These are phyloP conservation scores for Corymbia calophylla DNA, from an alignment of 441 rosid genomes.

Conservation along the genomic window DNA sequence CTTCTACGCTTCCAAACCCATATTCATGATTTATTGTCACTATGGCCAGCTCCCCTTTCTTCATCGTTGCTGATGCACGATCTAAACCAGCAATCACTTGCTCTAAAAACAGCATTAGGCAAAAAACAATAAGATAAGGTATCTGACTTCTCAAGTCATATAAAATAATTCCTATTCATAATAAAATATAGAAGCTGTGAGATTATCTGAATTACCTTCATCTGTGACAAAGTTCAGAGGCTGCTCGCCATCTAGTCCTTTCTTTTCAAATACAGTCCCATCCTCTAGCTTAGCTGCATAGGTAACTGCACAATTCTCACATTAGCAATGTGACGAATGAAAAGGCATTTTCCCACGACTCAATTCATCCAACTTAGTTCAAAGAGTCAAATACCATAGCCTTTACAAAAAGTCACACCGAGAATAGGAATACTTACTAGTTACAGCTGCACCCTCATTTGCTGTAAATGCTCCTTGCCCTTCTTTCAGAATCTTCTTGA, in stretches of 20 bases:
- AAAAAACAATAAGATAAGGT: not conserved
- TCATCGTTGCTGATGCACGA: slow-evolving; percentile 48
- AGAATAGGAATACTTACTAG: slow-evolving; percentile 26
- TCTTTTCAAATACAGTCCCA: slow-evolving; percentile 54
- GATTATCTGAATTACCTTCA: slow-evolving; percentile 31
- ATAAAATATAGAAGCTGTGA: not conserved
- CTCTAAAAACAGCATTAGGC: slow-evolving; percentile 21
- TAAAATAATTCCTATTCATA: not conserved
- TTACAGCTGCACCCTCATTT: slow-evolving; percentile 49
- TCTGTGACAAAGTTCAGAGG: slow-evolving; percentile 46
- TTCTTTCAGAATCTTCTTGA: slow-evolving; percentile 52
- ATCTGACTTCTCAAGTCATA: not conserved
- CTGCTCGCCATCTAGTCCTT: slow-evolving; percentile 40
- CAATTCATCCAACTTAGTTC: not conserved
- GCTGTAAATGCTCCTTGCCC: slow-evolving; percentile 40
- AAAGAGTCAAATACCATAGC: not conserved
- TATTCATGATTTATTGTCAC: slow-evolving; percentile 40
- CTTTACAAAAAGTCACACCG: not conserved
- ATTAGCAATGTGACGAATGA: not conserved
- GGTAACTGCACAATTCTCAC: slow-evolving; percentile 33
- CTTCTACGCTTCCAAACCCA: slow-evolving; percentile 52
- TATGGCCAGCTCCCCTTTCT: slow-evolving; percentile 46
- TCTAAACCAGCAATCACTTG: slow-evolving; percentile 63
- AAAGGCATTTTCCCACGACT: not conserved
- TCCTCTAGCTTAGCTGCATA: slow-evolving; percentile 40